Evolutionary conservation across 192 early-diverging fungal species (phyloP), one percentile per base, ranked within the genome.

Genomic region (Endogone sp.): DNA sequence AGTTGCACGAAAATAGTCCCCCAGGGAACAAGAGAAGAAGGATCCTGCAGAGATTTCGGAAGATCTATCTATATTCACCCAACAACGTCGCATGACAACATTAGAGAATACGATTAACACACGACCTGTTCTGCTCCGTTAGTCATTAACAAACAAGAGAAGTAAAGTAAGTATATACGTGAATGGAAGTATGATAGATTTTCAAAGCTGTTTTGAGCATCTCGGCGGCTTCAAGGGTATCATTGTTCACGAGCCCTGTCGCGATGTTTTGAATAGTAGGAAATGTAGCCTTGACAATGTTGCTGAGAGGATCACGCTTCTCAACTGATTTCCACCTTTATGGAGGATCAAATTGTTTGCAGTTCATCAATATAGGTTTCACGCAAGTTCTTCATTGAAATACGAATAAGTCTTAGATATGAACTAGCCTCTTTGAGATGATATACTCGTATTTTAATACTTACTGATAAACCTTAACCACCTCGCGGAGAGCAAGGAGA

Each of bases 201-300:
- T 96, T 97, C 72, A 95, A 79, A 55, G 91, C 85, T 30, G 89
- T 79, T 80, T 94, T 94, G 63, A 92, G 80, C 87, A 97, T 91
- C 71, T 89, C 88, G 23, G 89, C 91, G 11, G 94, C 94, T 76
- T 94, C 90, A 2, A 85, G 68, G 44, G 84, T 90, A 63, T 89
- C 82, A 49, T 82, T 77, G 13, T 70, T 76, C 30, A 89, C 65
- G 4, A 94, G 76, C 56, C 83, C 77, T 24, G 88, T 77, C 10
- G 88, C 93, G 68, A 98, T 92, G 67, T 85, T 75, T 65, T 92
- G 91, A 68, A 95, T 82, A 24, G 79, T 82, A 11, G 92, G 89
- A 79, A 97, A 93, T 59, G 92, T 84, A 32, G 84, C 78, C 62
- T 88, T 74, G 68, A 96, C 85, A 56, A 96, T 84, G 66, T 86